Evolutionary conservation across 352 stramenopile species (phyloP).

Genomic region (Globisporangium irregulare): DNA sequence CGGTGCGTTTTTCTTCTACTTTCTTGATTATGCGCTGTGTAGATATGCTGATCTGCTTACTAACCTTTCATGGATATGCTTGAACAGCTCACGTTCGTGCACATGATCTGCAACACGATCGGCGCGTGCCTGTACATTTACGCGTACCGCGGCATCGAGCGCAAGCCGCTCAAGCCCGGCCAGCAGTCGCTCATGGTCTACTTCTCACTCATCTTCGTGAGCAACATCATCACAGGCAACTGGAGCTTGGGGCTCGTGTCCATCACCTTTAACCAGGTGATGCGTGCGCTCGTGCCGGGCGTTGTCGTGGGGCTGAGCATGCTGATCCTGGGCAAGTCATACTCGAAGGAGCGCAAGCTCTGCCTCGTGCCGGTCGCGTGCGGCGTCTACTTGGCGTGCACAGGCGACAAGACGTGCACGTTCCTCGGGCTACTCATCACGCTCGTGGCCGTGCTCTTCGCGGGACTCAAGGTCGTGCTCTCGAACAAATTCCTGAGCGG

Average conservation of each 20-base stretch:
- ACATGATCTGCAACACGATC: constrained; percentile 93
- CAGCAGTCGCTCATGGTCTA: constrained; percentile 83
- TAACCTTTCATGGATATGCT: background rate
- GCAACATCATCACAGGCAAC: constrained; percentile 96
- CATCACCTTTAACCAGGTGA: constrained; percentile 96
- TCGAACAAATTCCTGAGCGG: constrained; percentile 93
- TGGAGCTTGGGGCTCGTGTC: constrained; percentile 90
- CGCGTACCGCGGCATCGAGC: constrained; percentile 59
- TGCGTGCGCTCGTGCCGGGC: constrained; percentile 81
- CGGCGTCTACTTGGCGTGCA: constrained; percentile 82
- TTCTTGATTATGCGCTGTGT: too few species aligned
- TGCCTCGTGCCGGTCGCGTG: constrained; percentile 77
- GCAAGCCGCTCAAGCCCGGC: constrained; percentile 54
- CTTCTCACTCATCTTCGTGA: constrained; percentile 92
- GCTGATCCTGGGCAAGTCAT: constrained; percentile 73
- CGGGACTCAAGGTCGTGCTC: constrained; percentile 90
- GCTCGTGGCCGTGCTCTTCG: constrained; percentile 85
- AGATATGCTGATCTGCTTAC: too few species aligned
- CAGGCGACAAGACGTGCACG: constrained; percentile 88
- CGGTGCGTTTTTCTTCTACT: constrained; percentile 18
- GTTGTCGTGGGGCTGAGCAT: constrained; percentile 82
- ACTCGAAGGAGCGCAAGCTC: constrained; percentile 70
- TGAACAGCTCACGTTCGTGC: constrained; percentile 83
- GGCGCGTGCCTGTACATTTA: constrained; percentile 81
- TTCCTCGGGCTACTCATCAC: constrained; percentile 89